Evolutionary conservation across 2,329 filamentous ascomycete genomes (phyloP), one percentile per base, ranked within the genome.

Genomic region (Phaeomoniella chlamydospora): DNA sequence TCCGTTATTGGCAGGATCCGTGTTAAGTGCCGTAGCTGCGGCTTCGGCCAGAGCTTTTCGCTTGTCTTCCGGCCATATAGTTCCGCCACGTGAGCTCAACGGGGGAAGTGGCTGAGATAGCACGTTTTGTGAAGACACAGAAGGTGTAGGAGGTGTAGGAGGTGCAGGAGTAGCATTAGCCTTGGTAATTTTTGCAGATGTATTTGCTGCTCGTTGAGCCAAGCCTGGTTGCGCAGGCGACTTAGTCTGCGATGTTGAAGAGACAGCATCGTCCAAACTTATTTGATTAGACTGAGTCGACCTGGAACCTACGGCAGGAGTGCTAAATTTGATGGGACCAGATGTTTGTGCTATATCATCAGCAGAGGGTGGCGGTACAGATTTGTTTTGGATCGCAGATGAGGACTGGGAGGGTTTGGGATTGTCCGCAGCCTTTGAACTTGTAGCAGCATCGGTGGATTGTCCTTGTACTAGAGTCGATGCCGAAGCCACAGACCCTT

Each of bases 1-100:
- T 14, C 44, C 45, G 3, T 45, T 40, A 42, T 73, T 73, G 15
- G 54, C 54, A 2, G 56, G 51, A 15, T 55, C 46, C 10, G 43
- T 44, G 30, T 58, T 58, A 4, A 76, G 53, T 46, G 65, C 69
- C 34, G 48, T 54, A 1, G 62, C 53, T 5, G 68, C 67, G 10
- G 65, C 62, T 32, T 57, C 55, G 13, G 70, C 67, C n/a, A 74
- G 47, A 34, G 58, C 53, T 10, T 54, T 55, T 40, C 67, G 71
- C 46, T 69, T 53, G 10, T 49, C 42, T 15, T 55, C 49, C 4
- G 69, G 67, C 70, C 69, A 73, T 6, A 68, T 51, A 0, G 64
- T 64, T 13, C 50, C 51, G 4, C 47, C 49, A 12, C 22, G n/a
- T 31, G 22, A 26, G 9, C n/a, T 6, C 9, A 4, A 32, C 18